Evolutionary conservation across 306 rosid species (phyloP), one percentile per base, ranked within the genome.

Genomic region (Morella rubra): DNA sequence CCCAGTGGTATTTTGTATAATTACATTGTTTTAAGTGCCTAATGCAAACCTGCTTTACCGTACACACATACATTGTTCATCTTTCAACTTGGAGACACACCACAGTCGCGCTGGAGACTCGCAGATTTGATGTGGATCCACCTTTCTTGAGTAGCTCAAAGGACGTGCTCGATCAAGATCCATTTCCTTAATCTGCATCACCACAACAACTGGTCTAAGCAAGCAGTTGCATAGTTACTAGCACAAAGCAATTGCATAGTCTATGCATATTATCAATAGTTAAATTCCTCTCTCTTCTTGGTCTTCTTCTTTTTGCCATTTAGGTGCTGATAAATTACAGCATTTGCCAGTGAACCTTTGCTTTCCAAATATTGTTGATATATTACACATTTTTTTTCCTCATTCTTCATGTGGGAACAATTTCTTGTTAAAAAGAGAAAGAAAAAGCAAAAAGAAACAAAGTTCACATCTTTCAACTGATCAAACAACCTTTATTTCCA

Each of bases 381-480:
- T 2, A 11, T 54, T n/a, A 60, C 2, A 13, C 67, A n/a, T 20
- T 27, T 2, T 27, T 32, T 3, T 32, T 14, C 15, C 13, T 44
- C 8, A n/a, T n/a, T n/a, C n/a, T n/a, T n/a, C n/a, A 32, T 5
- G 15, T 32, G 44, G 20, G 7, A 61, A 61, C 15, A 61, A 32
- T 42, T 61, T 12, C 32, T 61, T 5, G 44, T 13, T 2, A 3
- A 27, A 27, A 27, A 27, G 32, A 52, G 58, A 46, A 65, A 56
- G 46, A 49, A 46, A 0, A 6, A 12, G n/a, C 15, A 6, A 0
- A 15, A 15, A 14, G 1, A 8, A 56, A 8, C 72, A 55, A 5
- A 58, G 8, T 74, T 59, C 70, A 76, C 20, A 60, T 79, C 47
- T 46, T 67, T 56, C 45, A 27, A 19, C 44, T 61, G 68, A 70